Base-by-base conservation (phyloP, 2,329 filamentous ascomycete genomes). In the Arthrobotrys musiformis region DNA sequence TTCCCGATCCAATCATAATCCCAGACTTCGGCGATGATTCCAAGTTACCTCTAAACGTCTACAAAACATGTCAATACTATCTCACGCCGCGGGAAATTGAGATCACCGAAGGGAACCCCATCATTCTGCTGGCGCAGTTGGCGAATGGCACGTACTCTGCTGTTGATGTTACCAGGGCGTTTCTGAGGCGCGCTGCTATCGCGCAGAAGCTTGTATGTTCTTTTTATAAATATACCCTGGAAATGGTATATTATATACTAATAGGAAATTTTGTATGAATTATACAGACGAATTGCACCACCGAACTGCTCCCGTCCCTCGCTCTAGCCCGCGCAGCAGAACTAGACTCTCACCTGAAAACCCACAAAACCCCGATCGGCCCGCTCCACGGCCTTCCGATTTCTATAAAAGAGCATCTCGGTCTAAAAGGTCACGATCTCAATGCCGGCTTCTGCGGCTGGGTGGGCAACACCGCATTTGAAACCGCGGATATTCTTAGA, bases 131-230 rank as follows among this genome's bases (percentile, higher is more conserved):
- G 0, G 79, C 81, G 17, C 82, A 82, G 62, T 83, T 89, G 37
- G 84, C 85, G 4, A 83, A 82, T 5, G 85, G 85, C 6, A 82
- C 84, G 62, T 79, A 87, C 19, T 85, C 83, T 9, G 83, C 85
- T 33, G 83, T 82, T 0, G 81, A 83, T 15, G 86, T 89, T 7
- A 85, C 84, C 2, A 85, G 83, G 33, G 88, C 88, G 0, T 90
- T 89, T 81, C 82, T 89, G 48, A 83, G 86, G 50, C 83, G 88
- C 44, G 88, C 88, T 26, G 87, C 81, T 3, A 81, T 89, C 19
- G 87, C 88, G 0, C 86, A 87, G 77, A 85, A 84, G 79, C 82
- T 87, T 56, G 84, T 85, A 78, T 50, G 79, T 74, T 19, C 13
- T 62, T 30, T n/a, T n/a, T n/a, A n/a, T n/a, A n/a, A n/a, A n/a